A percentile compares a stretch with the other conserved stretches of the same genome.
phyloP scores from a whole-genome alignment of 495 filamentous ascomycete species.

The Penicillium cataractarum region DNA sequence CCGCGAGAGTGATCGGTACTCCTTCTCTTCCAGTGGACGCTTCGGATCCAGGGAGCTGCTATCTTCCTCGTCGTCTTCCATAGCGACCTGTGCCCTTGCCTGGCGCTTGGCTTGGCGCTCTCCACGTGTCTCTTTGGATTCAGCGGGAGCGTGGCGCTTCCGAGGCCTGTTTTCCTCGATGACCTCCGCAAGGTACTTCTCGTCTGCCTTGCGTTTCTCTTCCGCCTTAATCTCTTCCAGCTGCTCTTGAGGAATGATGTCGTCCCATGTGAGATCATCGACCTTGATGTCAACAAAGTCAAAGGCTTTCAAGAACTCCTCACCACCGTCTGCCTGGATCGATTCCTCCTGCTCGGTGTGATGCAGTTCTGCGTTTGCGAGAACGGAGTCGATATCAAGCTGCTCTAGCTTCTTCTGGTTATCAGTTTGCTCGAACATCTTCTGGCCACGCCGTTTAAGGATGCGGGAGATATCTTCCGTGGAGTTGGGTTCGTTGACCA shows the following conservation, averaged over 20 bases:
- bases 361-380: slow-evolving; percentile 94
- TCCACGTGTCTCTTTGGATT: slow-evolving; percentile 75
- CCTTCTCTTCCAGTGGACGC: slow-evolving; percentile 84
- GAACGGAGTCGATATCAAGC: slow-evolving; percentile 96
- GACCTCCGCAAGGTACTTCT: slow-evolving; percentile 77
- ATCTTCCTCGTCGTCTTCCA: slow-evolving; percentile 63
- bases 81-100: slow-evolving; percentile 70
- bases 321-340: slow-evolving; percentile 87
- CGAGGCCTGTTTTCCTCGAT: slow-evolving; percentile 86
- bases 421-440: slow-evolving; percentile 94
- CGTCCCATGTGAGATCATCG: slow-evolving; percentile 91
- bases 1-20: slow-evolving; percentile 85
- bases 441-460: slow-evolving; percentile 89
- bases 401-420: slow-evolving; percentile 97
- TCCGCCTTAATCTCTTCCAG: slow-evolving; percentile 86
- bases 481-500: slow-evolving; percentile 73
- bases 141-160: slow-evolving; percentile 71
- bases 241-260: slow-evolving; percentile 94
- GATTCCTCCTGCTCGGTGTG: slow-evolving; percentile 89
- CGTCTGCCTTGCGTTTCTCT: slow-evolving; percentile 80
- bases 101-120: slow-evolving; percentile 93
- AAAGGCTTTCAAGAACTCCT: slow-evolving; percentile 89
- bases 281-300: slow-evolving; percentile 93
- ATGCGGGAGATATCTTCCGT: slow-evolving; percentile 92
- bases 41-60: slow-evolving; percentile 74